A percentile compares a stretch with the other conserved stretches of the same genome.
Evolutionary conservation across 192 early-diverging fungal genomes (phyloP).

Genomic region (Haplosporangium gracile): DNA sequence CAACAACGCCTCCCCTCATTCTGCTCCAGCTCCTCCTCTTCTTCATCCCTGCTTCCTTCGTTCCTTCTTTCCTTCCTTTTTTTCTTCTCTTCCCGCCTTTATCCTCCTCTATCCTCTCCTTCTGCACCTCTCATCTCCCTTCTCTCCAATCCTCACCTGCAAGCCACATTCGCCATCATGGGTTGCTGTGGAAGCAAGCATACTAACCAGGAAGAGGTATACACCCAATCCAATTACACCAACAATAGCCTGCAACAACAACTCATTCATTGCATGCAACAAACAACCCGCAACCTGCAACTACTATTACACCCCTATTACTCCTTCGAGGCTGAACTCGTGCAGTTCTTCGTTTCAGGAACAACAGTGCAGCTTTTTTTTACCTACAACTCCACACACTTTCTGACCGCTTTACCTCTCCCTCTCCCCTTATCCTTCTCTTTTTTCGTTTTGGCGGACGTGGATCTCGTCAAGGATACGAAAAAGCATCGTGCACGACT

Average conservation of each 20-base stretch:
- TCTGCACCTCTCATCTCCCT: background rate
- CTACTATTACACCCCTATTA: too few species aligned
- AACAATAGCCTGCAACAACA: too few species aligned
- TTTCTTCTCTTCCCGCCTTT: background rate
- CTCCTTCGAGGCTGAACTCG: too few species aligned
- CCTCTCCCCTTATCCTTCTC: background rate
- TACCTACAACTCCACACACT: background rate
- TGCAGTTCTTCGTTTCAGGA: too few species aligned
- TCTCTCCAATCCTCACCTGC: background rate
- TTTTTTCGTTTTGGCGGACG: background rate
- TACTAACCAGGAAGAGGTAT: conserved; percentile 27
- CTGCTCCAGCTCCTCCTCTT: background rate
- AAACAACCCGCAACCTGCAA: background rate
- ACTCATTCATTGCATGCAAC: too few species aligned
- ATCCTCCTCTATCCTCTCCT: conserved; percentile 2
- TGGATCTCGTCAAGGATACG: background rate
- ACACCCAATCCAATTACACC: background rate
- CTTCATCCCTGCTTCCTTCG: background rate
- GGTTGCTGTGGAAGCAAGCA: conserved; percentile 57
- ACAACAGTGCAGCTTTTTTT: too few species aligned
- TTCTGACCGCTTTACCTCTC: background rate
- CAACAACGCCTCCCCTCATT: too few species aligned
- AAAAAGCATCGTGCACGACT: background rate
- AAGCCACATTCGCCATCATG: conserved; percentile 21
- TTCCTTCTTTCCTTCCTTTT: background rate